phyloP scores from a whole-genome alignment of 78 protist species.

The Planoprotostelium fungivorum region DNA sequence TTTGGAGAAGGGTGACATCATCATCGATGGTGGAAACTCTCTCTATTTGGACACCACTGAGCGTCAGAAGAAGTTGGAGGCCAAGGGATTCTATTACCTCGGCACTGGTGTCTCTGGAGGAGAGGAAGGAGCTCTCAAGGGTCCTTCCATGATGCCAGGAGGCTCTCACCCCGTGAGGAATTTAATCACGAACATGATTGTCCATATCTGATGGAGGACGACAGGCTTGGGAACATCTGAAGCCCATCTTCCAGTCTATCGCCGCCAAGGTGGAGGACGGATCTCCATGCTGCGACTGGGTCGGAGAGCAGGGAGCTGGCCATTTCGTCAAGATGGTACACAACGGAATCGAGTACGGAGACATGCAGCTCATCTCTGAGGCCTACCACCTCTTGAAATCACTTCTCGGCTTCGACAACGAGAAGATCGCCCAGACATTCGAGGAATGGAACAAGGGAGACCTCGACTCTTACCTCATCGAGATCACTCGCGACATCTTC shows the following conservation, averaged over 20 bases:
- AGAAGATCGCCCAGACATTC: slow-evolving; percentile 70
- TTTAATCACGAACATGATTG: background rate
- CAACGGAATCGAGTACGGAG: slow-evolving; percentile 98
- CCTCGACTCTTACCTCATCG: slow-evolving; percentile 85
- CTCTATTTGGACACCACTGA: slow-evolving; percentile 76
- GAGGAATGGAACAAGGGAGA: slow-evolving; percentile 87
- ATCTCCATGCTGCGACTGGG: slow-evolving; percentile 83
- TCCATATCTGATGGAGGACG: background rate
- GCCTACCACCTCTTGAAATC: slow-evolving; percentile 76
- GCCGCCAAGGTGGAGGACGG: slow-evolving; percentile 80
- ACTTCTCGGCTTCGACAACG: slow-evolving; percentile 54
- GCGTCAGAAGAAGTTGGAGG: slow-evolving; percentile 56
- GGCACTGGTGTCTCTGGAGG: slow-evolving; percentile 98
- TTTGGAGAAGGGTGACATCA: slow-evolving; percentile 81
- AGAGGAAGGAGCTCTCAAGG: slow-evolving; percentile 95
- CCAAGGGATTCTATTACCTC: slow-evolving; percentile 70
- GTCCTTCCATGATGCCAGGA: slow-evolving; percentile 99
- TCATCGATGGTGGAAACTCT: slow-evolving; percentile 96
- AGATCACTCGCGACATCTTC: slow-evolving; percentile 87
- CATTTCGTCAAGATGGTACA: slow-evolving; percentile 96
- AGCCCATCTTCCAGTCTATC: slow-evolving; percentile 75
- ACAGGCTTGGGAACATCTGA: slow-evolving; percentile 44
- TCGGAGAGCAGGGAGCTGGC: slow-evolving; percentile 97
- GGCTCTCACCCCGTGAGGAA: slow-evolving; percentile 74
- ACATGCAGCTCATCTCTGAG: slow-evolving; percentile 92